A percentile compares a stretch with the other conserved stretches of the same genome.
Conservation (phyloP, 108 stramenopile genomes). For the Pseudonitzschia pungens region DNA sequence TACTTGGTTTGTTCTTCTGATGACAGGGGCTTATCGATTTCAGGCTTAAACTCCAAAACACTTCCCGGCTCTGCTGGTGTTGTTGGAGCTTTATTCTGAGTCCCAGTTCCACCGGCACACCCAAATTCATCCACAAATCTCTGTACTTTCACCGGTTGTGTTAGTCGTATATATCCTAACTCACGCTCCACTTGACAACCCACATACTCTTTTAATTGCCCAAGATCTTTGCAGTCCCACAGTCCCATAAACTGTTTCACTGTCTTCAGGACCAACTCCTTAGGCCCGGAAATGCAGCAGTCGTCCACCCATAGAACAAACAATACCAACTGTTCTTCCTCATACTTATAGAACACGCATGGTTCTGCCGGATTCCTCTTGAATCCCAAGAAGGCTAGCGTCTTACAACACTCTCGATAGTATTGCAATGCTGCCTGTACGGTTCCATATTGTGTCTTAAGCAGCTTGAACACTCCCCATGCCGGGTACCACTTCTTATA, state of each 20-base stretch:
- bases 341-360: slow-evolving; percentile 38
- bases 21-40: background rate
- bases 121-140: slow-evolving; percentile 9
- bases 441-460: too few relatives aligned
- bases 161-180: slow-evolving; percentile 19
- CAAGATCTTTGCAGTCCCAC: slow-evolving; percentile 38
- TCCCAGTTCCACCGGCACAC: background rate
- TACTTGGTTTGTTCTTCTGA: background rate
- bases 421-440: too few relatives aligned
- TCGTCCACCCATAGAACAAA: slow-evolving; percentile 46
- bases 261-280: slow-evolving; percentile 11
- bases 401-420: too few relatives aligned
- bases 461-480: too few relatives aligned
- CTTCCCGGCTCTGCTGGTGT: slow-evolving; percentile 7
- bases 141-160: slow-evolving; percentile 50
- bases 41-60: background rate
- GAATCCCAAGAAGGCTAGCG: background rate
- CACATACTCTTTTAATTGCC: slow-evolving; percentile 42
- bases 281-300: slow-evolving; percentile 18
- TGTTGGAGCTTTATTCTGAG: background rate
- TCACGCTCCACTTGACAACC: slow-evolving; percentile 34
- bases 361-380: slow-evolving; percentile 27
- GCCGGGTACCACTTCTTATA: too few relatives aligned
- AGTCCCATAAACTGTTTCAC: slow-evolving; percentile 1
- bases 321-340: slow-evolving; percentile 10